Conservation (phyloP, 345 rosid species). For the Eucalyptus grandis region DNA sequence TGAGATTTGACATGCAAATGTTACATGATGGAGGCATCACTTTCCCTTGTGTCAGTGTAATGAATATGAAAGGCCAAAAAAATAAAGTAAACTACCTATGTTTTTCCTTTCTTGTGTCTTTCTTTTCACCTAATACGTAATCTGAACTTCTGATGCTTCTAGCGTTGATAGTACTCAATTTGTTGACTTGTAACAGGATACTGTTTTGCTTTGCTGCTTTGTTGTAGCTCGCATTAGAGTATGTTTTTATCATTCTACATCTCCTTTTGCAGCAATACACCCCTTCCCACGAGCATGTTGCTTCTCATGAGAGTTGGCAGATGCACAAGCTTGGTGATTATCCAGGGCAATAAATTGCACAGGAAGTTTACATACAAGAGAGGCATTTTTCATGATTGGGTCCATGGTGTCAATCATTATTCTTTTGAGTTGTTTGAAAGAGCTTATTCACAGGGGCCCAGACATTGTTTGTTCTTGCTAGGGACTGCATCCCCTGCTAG, state of each 20-base stretch:
- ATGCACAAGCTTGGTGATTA: slow-evolving; percentile 59
- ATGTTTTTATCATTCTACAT: neutral
- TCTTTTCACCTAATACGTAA: neutral
- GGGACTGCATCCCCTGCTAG: neutral
- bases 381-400: slow-evolving; percentile 2
- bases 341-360: slow-evolving; percentile 20
- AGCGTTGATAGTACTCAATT: neutral
- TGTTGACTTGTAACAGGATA: neutral
- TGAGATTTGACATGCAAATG: neutral
- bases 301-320: slow-evolving; percentile 91
- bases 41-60: neutral
- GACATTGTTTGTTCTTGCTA: neutral
- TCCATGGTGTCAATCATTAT: slow-evolving; percentile 14
- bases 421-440: slow-evolving; percentile 4
- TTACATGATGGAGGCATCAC: neutral
- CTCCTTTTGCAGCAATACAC: slow-evolving; percentile 45
- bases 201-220: neutral
- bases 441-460: slow-evolving; percentile 7
- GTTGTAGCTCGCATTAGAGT: neutral
- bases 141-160: neutral
- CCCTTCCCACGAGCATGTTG: slow-evolving; percentile 65
- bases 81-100: neutral
- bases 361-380: slow-evolving; percentile 9
- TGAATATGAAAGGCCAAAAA: neutral
- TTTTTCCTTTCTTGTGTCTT: neutral